Evolutionary conservation across 1,139 yeast species (phyloP).

Genomic region (Pichia terricola): DNA sequence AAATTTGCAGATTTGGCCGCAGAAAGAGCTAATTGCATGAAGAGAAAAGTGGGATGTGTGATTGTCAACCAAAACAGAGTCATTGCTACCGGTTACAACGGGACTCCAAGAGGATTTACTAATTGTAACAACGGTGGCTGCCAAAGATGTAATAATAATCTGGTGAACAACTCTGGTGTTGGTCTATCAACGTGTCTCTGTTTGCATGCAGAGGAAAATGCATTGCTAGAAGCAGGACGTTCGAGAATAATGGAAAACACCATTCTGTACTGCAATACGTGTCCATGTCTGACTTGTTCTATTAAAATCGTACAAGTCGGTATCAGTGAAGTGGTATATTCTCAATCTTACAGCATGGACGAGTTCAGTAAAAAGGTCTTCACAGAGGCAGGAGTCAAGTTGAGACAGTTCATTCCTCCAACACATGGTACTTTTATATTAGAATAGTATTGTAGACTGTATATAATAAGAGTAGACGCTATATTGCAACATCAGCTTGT

Average conservation of each 20-base stretch:
- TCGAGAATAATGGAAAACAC: conserved; percentile 63
- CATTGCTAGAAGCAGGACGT: conserved; percentile 86
- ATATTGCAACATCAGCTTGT: not conserved
- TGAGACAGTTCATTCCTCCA: conserved; percentile 70
- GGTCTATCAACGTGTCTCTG: conserved; percentile 81
- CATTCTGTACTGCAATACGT: conserved; percentile 84
- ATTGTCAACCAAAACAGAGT: conserved; percentile 79
- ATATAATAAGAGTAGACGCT: not conserved
- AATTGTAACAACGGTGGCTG: conserved; percentile 98
- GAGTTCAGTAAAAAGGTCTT: conserved; percentile 59
- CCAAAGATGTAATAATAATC: conserved; percentile 63
- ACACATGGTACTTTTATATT: conserved; percentile 19
- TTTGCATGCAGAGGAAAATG: conserved; percentile 95
- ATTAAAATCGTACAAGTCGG: conserved; percentile 93
- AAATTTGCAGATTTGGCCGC: conserved; percentile 89
- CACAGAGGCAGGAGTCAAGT: conserved; percentile 58
- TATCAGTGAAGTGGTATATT: conserved; percentile 83
- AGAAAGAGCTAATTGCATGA: conserved; percentile 89
- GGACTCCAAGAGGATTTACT: conserved; percentile 80
- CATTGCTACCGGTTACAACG: conserved; percentile 93
- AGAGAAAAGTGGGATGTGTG: conserved; percentile 92
- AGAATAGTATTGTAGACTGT: conserved; percentile 1
- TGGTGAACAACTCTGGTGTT: conserved; percentile 44
- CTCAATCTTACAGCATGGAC: conserved; percentile 91
- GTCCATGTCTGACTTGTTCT: conserved; percentile 94